Evolutionary conservation across 2,329 filamentous ascomycete genomes (phyloP).

Genomic region (Nemania bipapillata): DNA sequence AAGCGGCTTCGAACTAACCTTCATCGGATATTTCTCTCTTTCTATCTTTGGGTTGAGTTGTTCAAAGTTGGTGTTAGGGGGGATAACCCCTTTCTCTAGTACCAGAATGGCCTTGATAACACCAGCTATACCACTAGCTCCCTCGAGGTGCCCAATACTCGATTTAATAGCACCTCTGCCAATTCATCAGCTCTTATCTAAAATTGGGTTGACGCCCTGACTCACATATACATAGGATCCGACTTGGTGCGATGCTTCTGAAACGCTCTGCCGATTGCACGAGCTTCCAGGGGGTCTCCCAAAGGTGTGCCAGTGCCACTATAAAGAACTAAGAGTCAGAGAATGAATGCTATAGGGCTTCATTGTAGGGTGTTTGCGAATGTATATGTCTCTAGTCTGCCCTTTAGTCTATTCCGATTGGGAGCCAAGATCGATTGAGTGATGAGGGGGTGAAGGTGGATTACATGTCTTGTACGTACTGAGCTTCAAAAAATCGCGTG

Average conservation of each 20-base stretch:
- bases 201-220: not conserved
- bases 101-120: slow-evolving; percentile 33
- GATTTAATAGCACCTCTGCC: slow-evolving; percentile 1
- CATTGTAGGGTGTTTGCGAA: not conserved
- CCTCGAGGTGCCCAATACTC: slow-evolving; percentile 28
- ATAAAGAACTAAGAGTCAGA: not conserved
- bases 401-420: too few relatives aligned
- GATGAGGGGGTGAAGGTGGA: not conserved
- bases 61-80: slow-evolving; percentile 26
- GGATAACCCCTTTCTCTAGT: slow-evolving; percentile 34
- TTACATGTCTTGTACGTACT: not conserved
- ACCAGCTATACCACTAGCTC: slow-evolving; percentile 27
- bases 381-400: not conserved
- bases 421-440: too few relatives aligned
- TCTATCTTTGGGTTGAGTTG: slow-evolving; percentile 31
- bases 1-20: not conserved
- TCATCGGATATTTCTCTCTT: not conserved
- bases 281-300: not conserved
- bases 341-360: not conserved
- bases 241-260: not conserved
- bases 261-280: not conserved
- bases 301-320: not conserved
- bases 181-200: not conserved
- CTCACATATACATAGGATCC: not conserved
- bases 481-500: not conserved